Conservation (phyloP, 176 grass and related monocot species). For the Triticum dicoccoides region DNA sequence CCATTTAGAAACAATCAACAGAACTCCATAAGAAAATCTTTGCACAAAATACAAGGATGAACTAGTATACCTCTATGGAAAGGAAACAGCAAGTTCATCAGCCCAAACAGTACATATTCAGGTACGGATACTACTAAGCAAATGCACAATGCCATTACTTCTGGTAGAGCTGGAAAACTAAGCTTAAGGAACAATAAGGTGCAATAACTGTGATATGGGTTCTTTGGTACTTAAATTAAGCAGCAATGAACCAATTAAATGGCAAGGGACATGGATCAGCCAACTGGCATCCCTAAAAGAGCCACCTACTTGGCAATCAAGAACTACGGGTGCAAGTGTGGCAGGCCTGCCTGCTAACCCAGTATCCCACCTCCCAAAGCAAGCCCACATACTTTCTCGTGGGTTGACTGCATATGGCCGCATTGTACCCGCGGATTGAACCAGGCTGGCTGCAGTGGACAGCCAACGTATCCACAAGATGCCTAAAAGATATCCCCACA, state of each 20-base stretch:
- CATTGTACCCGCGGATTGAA: background rate
- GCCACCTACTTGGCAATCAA: background rate
- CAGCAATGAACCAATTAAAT: background rate
- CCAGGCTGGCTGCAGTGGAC: background rate
- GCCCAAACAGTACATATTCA: background rate
- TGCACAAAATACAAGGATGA: slow-evolving; percentile 8
- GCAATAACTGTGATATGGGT: background rate
- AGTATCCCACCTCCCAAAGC: too few relatives aligned
- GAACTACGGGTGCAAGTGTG: too few relatives aligned
- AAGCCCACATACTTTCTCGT: too few relatives aligned
- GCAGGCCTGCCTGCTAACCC: too few relatives aligned
- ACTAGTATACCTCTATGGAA: background rate
- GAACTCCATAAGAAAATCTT: slow-evolving; percentile 4
- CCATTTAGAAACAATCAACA: background rate
- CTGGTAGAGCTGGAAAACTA: background rate
- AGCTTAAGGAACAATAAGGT: background rate
- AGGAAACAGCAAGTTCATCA: background rate
- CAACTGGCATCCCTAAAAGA: background rate
- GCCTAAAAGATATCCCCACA: background rate
- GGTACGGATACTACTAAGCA: background rate
- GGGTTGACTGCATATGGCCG: too few relatives aligned
- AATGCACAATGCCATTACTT: background rate
- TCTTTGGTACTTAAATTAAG: background rate
- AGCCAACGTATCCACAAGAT: background rate
- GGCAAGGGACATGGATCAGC: background rate